Evolutionary conservation across 768 basidiomycete genomes (phyloP).

Genomic region (Lepiota brunneoincarnata): DNA sequence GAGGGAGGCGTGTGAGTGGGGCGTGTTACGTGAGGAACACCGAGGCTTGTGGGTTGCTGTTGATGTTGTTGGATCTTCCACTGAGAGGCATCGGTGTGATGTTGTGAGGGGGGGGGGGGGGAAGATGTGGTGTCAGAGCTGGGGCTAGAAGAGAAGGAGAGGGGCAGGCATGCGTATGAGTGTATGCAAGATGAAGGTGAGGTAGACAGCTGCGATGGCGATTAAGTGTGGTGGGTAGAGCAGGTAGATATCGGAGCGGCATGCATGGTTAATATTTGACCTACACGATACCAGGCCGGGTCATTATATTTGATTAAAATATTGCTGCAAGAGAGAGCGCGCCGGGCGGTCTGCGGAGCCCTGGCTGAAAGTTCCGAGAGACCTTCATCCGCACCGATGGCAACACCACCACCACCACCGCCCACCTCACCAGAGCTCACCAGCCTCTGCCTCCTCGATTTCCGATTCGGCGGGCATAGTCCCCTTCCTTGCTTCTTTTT

Average conservation of each 20-base stretch:
- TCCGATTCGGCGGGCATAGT: conserved; percentile 26
- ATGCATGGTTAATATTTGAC: conserved; percentile 97
- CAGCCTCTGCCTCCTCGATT: conserved; percentile 50
- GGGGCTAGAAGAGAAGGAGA: conserved; percentile 16
- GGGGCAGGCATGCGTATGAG: conserved; percentile 37
- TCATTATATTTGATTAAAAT: background rate
- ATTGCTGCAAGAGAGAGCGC: conserved; percentile 22
- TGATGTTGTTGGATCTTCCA: conserved; percentile 7
- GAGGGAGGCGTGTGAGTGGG: conserved; percentile 23
- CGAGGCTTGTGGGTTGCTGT: conserved; percentile 39
- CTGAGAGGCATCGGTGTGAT: conserved; percentile 2
- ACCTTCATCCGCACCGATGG: conserved; percentile 49
- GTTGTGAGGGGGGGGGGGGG: conserved; percentile 12
- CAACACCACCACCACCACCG: conserved; percentile 32
- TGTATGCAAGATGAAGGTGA: conserved; percentile 75
- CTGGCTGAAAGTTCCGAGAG: conserved; percentile 72
- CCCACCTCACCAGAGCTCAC: no score
- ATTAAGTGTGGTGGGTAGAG: conserved; percentile 94
- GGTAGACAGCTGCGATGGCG: conserved; percentile 88
- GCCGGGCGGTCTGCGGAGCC: conserved; percentile 92
- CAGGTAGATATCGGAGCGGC: conserved; percentile 90
- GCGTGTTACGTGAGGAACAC: conserved; percentile 52
- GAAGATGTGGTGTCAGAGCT: background rate
- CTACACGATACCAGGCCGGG: conserved; percentile 40
- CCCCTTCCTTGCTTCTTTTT: conserved; percentile 39